Percentiles rank a stretch among this genome's conserved stretches.
These are phyloP conservation scores for Kluyveromyces dobzhanskii DNA, from an alignment of 805 yeast genomes.

Conservation along the genomic window DNA sequence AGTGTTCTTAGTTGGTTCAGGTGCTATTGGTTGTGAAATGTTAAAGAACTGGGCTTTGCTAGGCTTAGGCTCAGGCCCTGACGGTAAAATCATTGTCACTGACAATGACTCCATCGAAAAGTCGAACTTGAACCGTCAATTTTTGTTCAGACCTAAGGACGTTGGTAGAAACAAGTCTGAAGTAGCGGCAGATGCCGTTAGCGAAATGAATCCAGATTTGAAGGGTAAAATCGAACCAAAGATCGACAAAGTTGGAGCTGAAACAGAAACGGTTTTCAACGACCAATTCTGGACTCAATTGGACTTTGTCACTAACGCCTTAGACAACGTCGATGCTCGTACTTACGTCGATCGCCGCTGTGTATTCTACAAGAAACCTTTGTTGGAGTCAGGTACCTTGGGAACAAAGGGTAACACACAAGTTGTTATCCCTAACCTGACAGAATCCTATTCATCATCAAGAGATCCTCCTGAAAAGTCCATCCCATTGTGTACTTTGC, in stretches of 20 bases:
- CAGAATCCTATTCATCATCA: conserved; percentile 93
- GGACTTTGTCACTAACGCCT: conserved; percentile 91
- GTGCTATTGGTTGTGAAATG: conserved; percentile 99
- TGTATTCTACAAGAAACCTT: conserved; percentile 82
- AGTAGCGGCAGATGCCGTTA: conserved; percentile 80
- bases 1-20: conserved; percentile 91
- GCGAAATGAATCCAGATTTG: conserved; percentile 77
- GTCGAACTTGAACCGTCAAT: conserved; percentile 93
- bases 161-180: conserved; percentile 89
- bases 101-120: conserved; percentile 95
- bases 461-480: conserved; percentile 99
- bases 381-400: conserved; percentile 92
- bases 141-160: conserved; percentile 87
- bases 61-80: conserved; percentile 89
- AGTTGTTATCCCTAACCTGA: conserved; percentile 85
- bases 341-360: conserved; percentile 96
- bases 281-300: conserved; percentile 77
- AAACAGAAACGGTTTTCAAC: conserved; percentile 79
- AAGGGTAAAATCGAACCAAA: conserved; percentile 65
- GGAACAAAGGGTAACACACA: conserved; percentile 99
- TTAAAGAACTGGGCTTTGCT: conserved; percentile 95
- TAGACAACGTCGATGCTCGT: conserved; percentile 97
- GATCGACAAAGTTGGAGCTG: conserved; percentile 87
- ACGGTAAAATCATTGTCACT: conserved; percentile 78
- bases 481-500: conserved; percentile 91